A percentile compares a stretch with the other conserved stretches of the same genome.
Evolutionary conservation across 257 asterid species (phyloP).

Genomic region (Verbascum thapsus): DNA sequence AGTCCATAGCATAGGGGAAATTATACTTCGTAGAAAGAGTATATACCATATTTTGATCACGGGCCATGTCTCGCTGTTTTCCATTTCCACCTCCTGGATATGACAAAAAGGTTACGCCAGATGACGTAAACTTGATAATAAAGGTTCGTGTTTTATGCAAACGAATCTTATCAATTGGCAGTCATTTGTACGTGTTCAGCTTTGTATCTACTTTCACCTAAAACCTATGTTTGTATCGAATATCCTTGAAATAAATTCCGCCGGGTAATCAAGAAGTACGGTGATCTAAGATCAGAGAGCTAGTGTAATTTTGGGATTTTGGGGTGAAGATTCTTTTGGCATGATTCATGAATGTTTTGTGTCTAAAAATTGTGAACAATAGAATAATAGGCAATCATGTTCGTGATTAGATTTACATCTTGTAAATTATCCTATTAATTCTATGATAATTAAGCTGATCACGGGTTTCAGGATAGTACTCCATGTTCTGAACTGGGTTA

Average conservation of each 20-base stretch:
- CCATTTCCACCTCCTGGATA: slow-evolving; percentile 62
- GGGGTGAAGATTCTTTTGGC: no score
- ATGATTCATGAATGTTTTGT: no score
- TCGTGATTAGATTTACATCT: no score
- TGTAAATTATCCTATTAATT: no score
- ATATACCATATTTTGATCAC: slow-evolving; percentile 28
- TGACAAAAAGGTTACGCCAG: slow-evolving; percentile 37
- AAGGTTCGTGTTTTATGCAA: slow-evolving; percentile 40
- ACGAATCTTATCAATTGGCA: slow-evolving; percentile 12
- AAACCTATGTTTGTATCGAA: no score
- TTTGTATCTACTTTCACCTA: slow-evolving; percentile 1
- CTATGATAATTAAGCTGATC: no score
- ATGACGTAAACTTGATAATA: slow-evolving; percentile 35
- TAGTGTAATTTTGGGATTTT: neutral
- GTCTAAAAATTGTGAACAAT: no score
- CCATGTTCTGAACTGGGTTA: no score
- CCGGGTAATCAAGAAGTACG: neutral
- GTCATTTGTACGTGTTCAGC: neutral
- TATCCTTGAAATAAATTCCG: no score
- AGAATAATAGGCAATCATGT: no score
- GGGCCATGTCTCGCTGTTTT: slow-evolving; percentile 59
- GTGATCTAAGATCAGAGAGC: no score
- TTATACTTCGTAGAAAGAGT: slow-evolving; percentile 37
- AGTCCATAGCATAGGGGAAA: slow-evolving; percentile 44
- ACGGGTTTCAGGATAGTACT: no score